Base-by-base conservation (phyloP, 129 eudicot genomes). In the Flaveria sonorensis region DNA sequence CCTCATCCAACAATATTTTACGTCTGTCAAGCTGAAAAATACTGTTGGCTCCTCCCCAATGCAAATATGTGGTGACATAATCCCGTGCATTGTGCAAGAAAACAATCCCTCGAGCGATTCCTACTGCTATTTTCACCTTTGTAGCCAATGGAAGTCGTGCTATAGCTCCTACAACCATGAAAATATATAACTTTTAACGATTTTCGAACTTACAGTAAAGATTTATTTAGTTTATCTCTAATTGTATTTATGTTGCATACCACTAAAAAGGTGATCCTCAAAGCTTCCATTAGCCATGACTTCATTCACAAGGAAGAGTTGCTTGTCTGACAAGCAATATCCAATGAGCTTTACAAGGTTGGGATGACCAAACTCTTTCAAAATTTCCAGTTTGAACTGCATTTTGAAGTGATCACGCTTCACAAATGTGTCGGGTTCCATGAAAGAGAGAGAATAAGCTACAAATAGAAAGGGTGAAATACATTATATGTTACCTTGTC, bases 251-350 rank as follows among this genome's bases (percentile, higher is more conserved):
- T 11, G 36, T 26, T 56, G 19, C 73, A 42, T 77, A 76, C 85
- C 73, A 0, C 14, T 61, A 30, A 14, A 19, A 10, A 77, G 60
- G 21, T 14, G 62, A 28, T 62, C 61, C 26, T 55, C 46, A 15
- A 76, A 43, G 62, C 51, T 70, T 51, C 74, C 74, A 1, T 70
- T 51, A 7, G 11, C 32, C 68, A 71, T 52, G 81, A 70, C 30
- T 70, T 82, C 81, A 70, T 70, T 51, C 62, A 76, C 85, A 70
- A 82, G 63, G 53, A 82, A 20, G 63, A 70, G 18, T 7, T 69
- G 72, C 30, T 70, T n/a, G 43, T 9, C 36, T 12, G 45, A 43
- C 23, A 18, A 60, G 57, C 85, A 82, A 48, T 50, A 76, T 18
- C 85, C 85, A 50, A 71, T 42, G 19, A 72, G 60, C 40, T 62